phyloP scores from a whole-genome alignment of 2,329 filamentous ascomycete species.

The Monosporascus ibericus region DNA sequence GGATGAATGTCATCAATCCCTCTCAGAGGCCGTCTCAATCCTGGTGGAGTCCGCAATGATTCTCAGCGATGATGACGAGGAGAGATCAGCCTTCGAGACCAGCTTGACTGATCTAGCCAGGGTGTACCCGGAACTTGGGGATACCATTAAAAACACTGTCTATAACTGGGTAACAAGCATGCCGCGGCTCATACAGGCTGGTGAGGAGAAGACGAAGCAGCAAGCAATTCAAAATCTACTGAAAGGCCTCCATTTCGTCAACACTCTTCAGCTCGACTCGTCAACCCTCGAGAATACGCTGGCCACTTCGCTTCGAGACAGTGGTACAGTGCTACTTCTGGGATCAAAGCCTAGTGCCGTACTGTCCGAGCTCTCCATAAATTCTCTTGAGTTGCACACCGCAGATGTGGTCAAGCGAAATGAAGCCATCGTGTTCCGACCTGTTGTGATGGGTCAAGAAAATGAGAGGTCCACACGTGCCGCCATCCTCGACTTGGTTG shows the following conservation, averaged over 20 bases:
- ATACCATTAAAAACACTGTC: slow-evolving; percentile 62
- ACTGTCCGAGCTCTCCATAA: slow-evolving; percentile 26
- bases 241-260: slow-evolving; percentile 62
- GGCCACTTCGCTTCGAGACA: slow-evolving; percentile 66
- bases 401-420: slow-evolving; percentile 20
- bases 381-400: slow-evolving; percentile 21
- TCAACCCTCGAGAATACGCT: slow-evolving; percentile 62
- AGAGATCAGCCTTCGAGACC: slow-evolving; percentile 35
- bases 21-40: slow-evolving; percentile 63
- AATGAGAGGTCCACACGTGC: slow-evolving; percentile 58
- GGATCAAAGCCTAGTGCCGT: slow-evolving; percentile 25
- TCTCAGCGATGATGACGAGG: slow-evolving; percentile 47
- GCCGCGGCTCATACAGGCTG: slow-evolving; percentile 74
- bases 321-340: slow-evolving; percentile 46
- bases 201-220: slow-evolving; percentile 72
- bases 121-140: slow-evolving; percentile 55
- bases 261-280: slow-evolving; percentile 56
- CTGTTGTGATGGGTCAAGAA: slow-evolving; percentile 57
- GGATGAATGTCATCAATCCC: slow-evolving; percentile 69
- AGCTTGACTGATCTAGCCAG: slow-evolving; percentile 55
- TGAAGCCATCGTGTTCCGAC: slow-evolving; percentile 40
- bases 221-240: slow-evolving; percentile 70
- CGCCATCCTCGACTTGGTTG: slow-evolving; percentile 53
- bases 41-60: slow-evolving; percentile 78
- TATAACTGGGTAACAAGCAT: slow-evolving; percentile 79